Evolutionary conservation across 2,329 filamentous ascomycete genomes (phyloP), one percentile per base, ranked within the genome.

Genomic region (Phyllosticta ampelicida): DNA sequence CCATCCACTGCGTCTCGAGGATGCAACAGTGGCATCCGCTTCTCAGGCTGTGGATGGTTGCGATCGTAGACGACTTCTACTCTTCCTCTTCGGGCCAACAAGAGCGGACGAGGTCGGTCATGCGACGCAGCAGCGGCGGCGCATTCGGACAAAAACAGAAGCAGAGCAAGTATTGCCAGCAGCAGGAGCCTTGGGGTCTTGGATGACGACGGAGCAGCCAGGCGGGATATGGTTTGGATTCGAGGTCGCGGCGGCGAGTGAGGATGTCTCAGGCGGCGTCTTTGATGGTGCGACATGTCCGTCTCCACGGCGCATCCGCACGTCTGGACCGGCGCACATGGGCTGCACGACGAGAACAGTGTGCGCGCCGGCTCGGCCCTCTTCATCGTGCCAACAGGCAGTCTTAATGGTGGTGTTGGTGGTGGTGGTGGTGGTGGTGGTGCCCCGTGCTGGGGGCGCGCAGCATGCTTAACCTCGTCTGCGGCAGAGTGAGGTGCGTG

Each of bases 321-420:
- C 8, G 23, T 26, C 23, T 26, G 44, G 36, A n/a, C n/a, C 30
- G 20, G 48, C 44, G 29, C 48, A 52, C 50, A 16, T 52, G 57
- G 57, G 57, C 56, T 58, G 56, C 56, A 58, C 18, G 56, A 58
- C 56, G 56, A 58, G 56, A 54, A 54, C 56, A 44, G n/a, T n/a
- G n/a, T n/a, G n/a, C n/a, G n/a, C n/a, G n/a, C n/a, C n/a, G n/a
- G n/a, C n/a, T n/a, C n/a, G n/a, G n/a, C n/a, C n/a, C n/a, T n/a
- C n/a, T n/a, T n/a, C n/a, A n/a, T n/a, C n/a, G n/a, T n/a, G n/a
- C n/a, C n/a, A n/a, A 6, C 16, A 6, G 8, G 36, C 6, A 5
- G 11, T 6, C n/a, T 44, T 44, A 13, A 44, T 44, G 36, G 16
- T n/a, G 5, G 8, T 44, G n/a, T n/a, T n/a, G n/a, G n/a, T 16